Evolutionary conservation across 2,329 filamentous ascomycete genomes (phyloP).

Genomic region (Cordyceps cateniannulata): DNA sequence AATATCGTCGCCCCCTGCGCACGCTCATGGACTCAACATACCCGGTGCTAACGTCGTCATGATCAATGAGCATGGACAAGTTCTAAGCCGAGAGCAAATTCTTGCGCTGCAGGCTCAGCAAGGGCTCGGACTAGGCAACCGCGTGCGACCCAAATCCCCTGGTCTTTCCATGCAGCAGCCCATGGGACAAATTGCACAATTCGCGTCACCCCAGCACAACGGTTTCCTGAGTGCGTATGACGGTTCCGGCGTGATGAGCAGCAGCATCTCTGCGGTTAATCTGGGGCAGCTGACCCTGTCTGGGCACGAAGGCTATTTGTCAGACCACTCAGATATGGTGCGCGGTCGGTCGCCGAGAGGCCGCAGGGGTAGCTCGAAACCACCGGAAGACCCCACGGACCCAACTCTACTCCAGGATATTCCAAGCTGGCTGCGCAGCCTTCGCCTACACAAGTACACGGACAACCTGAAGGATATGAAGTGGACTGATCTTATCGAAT

Average conservation of each 20-base stretch:
- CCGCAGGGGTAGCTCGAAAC: constrained; percentile 89
- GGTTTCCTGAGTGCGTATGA: constrained; percentile 91
- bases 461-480: constrained; percentile 96
- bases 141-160: constrained; percentile 85
- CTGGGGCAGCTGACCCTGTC: constrained; percentile 65
- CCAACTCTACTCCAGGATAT: constrained; percentile 87
- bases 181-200: constrained; percentile 59
- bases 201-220: constrained; percentile 87
- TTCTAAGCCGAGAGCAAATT: constrained; percentile 79
- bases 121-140: constrained; percentile 54
- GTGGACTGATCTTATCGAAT: constrained; percentile 86
- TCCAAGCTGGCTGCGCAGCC: constrained; percentile 87
- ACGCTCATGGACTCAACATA: constrained; percentile 49
- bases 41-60: constrained; percentile 77
- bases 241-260: constrained; percentile 61
- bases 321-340: constrained; percentile 86
- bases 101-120: constrained; percentile 69
- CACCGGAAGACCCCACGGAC: constrained; percentile 95
- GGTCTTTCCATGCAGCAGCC: constrained; percentile 71
- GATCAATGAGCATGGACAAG: constrained; percentile 89
- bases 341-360: constrained; percentile 89
- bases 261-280: constrained; percentile 63
- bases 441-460: constrained; percentile 96
- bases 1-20: constrained; percentile 50
- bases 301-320: constrained; percentile 78